Percentiles rank a stretch among this genome's conserved stretches.
Conservation (phyloP, 352 stramenopile species). For the Pythium utonaiense region DNA sequence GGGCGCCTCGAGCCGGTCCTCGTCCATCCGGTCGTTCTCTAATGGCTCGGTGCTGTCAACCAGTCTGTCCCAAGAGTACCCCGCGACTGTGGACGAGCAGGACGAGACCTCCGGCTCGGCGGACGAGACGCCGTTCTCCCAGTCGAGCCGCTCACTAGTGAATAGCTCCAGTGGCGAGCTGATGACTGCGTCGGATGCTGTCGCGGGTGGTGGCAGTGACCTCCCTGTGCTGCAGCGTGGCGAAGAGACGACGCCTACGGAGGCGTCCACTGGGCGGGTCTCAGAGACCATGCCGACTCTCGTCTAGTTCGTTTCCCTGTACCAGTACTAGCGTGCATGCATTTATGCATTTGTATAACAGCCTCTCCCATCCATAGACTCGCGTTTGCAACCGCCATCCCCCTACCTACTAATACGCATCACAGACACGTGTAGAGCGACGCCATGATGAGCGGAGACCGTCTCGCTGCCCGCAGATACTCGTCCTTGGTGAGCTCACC, state of each 20-base stretch:
- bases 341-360: not conserved
- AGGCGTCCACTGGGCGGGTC: not conserved
- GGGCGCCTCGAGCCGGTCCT: conserved; percentile 23
- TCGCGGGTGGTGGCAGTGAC: not conserved
- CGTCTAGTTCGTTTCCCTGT: not conserved
- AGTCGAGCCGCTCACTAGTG: not conserved
- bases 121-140: not conserved
- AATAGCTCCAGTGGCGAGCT: not conserved
- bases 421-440: conserved; percentile 48
- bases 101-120: not conserved
- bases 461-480: conserved; percentile 32
- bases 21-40: conserved; percentile 20
- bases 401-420: no score
- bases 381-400: no score
- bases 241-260: not conserved
- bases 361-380: not conserved
- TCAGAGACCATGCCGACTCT: not conserved
- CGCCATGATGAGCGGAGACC: conserved; percentile 33
- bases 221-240: not conserved
- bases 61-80: not conserved
- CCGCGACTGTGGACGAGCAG: conserved; percentile 3
- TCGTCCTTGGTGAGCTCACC: conserved; percentile 35
- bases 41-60: not conserved
- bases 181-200: not conserved
- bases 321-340: not conserved